phyloP scores from a whole-genome alignment of 495 filamentous ascomycete genomes.

The Penicillium cataractarum region DNA sequence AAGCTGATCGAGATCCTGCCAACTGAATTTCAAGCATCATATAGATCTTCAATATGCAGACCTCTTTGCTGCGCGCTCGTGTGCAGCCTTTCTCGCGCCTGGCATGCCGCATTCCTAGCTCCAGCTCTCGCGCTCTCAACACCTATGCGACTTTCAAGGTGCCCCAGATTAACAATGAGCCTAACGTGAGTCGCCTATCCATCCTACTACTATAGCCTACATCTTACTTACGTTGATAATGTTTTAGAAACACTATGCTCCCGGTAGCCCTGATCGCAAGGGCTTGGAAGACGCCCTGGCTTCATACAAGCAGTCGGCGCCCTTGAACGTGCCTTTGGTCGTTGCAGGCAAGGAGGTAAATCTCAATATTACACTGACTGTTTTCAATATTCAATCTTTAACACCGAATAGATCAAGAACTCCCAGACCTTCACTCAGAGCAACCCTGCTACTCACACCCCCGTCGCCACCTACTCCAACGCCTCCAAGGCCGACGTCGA shows the following conservation, averaged over 20 bases:
- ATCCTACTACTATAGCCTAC: background rate
- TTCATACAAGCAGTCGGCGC: constrained; percentile 21
- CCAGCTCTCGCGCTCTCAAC: constrained; percentile 40
- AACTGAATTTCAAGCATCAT: background rate
- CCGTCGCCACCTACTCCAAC: constrained; percentile 77
- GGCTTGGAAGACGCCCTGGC: constrained; percentile 72
- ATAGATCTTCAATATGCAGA: constrained; percentile 37
- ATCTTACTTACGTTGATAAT: background rate
- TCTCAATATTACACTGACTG: background rate
- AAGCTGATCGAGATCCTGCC: background rate
- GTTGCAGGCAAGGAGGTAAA: constrained; percentile 15
- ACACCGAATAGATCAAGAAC: constrained; percentile 33
- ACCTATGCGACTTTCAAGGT: constrained; percentile 82
- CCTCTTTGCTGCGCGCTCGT: constrained; percentile 37
- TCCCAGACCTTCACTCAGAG: constrained; percentile 58
- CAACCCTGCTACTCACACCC: constrained; percentile 76
- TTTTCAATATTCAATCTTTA: background rate
- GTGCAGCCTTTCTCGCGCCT: constrained; percentile 36
- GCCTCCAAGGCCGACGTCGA: constrained; percentile 73
- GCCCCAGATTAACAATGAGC: constrained; percentile 86
- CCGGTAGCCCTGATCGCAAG: constrained; percentile 76
- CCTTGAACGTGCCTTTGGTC: constrained; percentile 16
- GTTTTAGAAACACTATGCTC: constrained; percentile 79
- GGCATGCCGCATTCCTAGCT: constrained; percentile 31
- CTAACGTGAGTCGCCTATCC: constrained; percentile 70